Conservation (phyloP, 148 eudicot genomes). For the Limonium bicolor region DNA sequence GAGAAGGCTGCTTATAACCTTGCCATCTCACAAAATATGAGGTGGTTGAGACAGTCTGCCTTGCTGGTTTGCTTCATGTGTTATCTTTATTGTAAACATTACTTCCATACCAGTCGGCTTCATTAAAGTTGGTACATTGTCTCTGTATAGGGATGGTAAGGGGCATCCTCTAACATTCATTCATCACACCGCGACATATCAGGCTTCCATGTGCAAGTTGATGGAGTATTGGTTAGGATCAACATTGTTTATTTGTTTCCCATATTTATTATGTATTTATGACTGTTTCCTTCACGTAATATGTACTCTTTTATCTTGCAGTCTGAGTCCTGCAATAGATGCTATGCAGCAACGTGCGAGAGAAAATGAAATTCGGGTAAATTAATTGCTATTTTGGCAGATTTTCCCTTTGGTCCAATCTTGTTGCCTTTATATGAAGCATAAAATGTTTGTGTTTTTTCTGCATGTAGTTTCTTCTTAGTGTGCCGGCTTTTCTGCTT, state of each 20-base stretch:
- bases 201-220: constrained; percentile 95
- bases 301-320: constrained; percentile 16
- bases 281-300: not conserved
- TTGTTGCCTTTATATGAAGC: not conserved
- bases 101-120: not conserved
- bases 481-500: not conserved
- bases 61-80: not conserved
- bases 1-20: constrained; percentile 81
- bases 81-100: not conserved
- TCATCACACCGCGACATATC: constrained; percentile 96
- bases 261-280: not conserved
- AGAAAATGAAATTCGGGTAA: constrained; percentile 85
- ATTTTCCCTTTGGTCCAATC: not conserved
- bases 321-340: constrained; percentile 86
- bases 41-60: constrained; percentile 21
- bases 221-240: constrained; percentile 82
- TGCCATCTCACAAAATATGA: constrained; percentile 60
- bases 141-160: constrained; percentile 54
- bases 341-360: constrained; percentile 65
- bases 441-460: not conserved
- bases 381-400: not conserved
- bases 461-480: not conserved
- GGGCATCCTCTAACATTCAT: constrained; percentile 88
- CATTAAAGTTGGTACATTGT: not conserved
- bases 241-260: not conserved